Base-by-base conservation (phyloP, 257 asterid species). In the Penstemon eatonii region DNA sequence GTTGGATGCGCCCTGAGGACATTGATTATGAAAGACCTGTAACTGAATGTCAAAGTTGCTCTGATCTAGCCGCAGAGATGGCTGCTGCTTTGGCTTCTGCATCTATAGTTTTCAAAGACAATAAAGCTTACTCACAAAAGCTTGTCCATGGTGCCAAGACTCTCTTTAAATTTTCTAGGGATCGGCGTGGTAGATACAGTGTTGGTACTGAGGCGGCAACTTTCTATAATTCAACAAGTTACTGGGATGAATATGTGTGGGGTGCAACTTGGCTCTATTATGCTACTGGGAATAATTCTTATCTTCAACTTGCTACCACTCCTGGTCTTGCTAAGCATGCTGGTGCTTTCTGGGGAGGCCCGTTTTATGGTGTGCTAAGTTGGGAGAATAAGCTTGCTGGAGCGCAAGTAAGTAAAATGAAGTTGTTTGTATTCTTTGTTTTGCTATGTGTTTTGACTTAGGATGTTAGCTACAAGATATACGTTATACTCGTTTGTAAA, bases 321-420 rank as follows among this genome's bases (percentile, higher is more conserved):
- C 89, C 94, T 44, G 88, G 87, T 56, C 58, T 90, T 7, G 96
- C 90, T 36, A 88, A 56, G 65, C 96, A 93, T 65, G 99, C 99
- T 1, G 99, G 97, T 73, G 99, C 99, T 44, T 93, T 90, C 70
- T 84, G 88, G 92, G 97, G 96, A 43, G 96, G 99, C 64, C 93
- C 95, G 6, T 86, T 71, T 68, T 93, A 93, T n/a, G 99, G 99
- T 19, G 96, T 93, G 33, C 78, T 84, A 13, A 93, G 87, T 79
- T 93, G 99, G 99, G 99, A 93, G 55, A 90, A 84, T 73, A 93
- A 93, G 73, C 97, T 93, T 65, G 81, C 99, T 66, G 99, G 99
- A 69, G 79, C 96, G 40, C 99, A 93, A 83, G 98, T 93, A 78
- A 81, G 83, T 73, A 9, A 11, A 47, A 58, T 3, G 3, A 44